These are phyloP conservation scores for Acrasis kona DNA, from an alignment of 78 protist species.

Conservation along the genomic window DNA sequence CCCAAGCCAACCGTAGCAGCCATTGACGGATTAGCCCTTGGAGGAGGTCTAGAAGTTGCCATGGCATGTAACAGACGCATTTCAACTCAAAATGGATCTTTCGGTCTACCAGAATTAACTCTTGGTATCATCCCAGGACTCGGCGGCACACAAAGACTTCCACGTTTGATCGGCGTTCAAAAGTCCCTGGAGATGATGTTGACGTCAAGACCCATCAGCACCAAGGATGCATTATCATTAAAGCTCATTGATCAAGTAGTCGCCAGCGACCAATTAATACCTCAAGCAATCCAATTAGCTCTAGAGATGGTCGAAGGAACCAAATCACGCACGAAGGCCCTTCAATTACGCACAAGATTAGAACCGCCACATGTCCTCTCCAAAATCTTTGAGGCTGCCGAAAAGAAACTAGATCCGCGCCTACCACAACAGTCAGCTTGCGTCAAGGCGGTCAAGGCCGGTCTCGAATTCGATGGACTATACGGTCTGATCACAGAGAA, in stretches of 20 bases:
- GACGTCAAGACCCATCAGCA: constrained; percentile 22
- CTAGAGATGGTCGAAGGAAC: not conserved
- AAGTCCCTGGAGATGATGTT: constrained; percentile 48
- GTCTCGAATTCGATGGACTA: not conserved
- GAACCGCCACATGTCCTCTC: not conserved
- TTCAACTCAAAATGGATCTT: not conserved
- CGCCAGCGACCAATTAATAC: not conserved
- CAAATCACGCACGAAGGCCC: not conserved
- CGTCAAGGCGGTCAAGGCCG: not conserved
- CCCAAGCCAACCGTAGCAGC: constrained; percentile 53
- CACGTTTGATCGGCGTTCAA: constrained; percentile 27
- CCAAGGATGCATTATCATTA: constrained; percentile 20
- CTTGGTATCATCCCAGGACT: constrained; percentile 56
- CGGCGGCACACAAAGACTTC: constrained; percentile 56
- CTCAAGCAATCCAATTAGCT: not conserved
- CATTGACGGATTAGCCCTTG: constrained; percentile 46
- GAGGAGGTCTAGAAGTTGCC: constrained; percentile 51
- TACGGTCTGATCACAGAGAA: not conserved
- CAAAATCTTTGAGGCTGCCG: not conserved
- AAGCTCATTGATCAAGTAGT: constrained; percentile 35
- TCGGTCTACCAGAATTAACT: constrained; percentile 32
- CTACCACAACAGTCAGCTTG: not conserved
- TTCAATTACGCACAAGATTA: not conserved
- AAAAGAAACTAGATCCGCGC: not conserved
- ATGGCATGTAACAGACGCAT: constrained; percentile 31